Base-by-base conservation (phyloP, 371 early-diverging fungal genomes). In the Dinochytrium kinnereticum region DNA sequence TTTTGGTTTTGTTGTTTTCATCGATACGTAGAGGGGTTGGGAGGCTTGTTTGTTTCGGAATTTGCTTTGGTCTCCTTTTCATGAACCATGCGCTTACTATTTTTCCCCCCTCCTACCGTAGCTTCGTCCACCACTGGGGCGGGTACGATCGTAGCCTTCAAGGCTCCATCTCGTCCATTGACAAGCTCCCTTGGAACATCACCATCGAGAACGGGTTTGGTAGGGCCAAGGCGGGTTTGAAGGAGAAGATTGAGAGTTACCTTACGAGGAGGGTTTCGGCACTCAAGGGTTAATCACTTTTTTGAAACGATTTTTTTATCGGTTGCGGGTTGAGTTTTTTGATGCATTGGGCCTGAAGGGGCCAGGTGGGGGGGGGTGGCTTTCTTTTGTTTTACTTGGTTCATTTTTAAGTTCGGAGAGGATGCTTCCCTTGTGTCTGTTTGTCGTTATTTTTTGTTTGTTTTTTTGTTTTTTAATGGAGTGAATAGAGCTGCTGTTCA, bases 1-100 rank as follows among this genome's bases (percentile, higher is more conserved):
- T 91, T 78, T 81, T 81, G 26, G 85, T 83, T 71, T 85, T 87
- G 72, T 83, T 13, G 31, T 21, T 44, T 24, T 70, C 24, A 44
- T 7, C 44, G 0, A 7, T 69, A 0, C 39, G 0, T 7, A n/a
- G n/a, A n/a, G n/a, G n/a, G n/a, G n/a, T n/a, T n/a, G n/a, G n/a
- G n/a, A n/a, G n/a, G n/a, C n/a, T n/a, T n/a, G n/a, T n/a, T n/a
- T n/a, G n/a, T n/a, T n/a, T n/a, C n/a, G n/a, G n/a, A n/a, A n/a
- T n/a, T n/a, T n/a, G n/a, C n/a, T n/a, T n/a, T n/a, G n/a, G n/a
- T 15, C 40, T 17, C 31, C 26, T 50, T 67, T 67, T 38, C 31
- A 21, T 5, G 49, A 17, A n/a, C 53, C 28, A 51, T 19, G 38
- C 30, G 24, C 33, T 71, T 24, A 59, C 7, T 28, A 15, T 49